Evolutionary conservation across 139 green algal species (phyloP).

Genomic region (Closterium sp.): DNA sequence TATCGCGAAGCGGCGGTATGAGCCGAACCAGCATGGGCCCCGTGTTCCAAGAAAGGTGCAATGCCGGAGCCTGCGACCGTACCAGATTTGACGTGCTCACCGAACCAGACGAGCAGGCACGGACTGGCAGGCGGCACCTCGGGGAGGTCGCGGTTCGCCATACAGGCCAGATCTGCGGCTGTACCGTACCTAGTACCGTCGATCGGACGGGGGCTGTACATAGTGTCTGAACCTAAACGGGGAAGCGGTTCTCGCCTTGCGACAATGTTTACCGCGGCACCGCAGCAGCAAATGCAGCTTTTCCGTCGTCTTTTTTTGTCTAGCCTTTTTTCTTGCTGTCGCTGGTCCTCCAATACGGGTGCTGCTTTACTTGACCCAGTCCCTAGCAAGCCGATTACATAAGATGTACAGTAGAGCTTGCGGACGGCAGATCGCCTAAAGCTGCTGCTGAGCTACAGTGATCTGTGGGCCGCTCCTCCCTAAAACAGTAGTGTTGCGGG

Average conservation of each 20-base stretch:
- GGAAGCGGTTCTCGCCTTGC: not conserved
- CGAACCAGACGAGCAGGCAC: not conserved
- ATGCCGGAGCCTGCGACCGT: not conserved
- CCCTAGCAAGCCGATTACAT: not conserved
- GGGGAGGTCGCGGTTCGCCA: not conserved
- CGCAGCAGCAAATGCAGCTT: not conserved
- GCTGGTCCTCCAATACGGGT: not conserved
- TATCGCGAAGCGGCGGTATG: not conserved
- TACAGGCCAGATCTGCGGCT: not conserved
- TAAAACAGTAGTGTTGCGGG: too few species aligned
- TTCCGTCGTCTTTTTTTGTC: not conserved
- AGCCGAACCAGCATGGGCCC: too few species aligned
- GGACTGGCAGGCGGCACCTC: not conserved
- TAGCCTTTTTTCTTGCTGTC: not conserved
- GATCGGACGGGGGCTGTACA: too few species aligned
- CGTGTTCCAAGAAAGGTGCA: not conserved
- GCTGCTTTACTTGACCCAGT: not conserved
- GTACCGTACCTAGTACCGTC: too few species aligned
- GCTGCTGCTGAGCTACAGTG: too few species aligned
- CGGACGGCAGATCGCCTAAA: not conserved
- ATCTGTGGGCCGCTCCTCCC: too few species aligned
- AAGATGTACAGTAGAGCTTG: not conserved
- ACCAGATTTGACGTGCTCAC: not conserved
- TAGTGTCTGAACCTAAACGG: too few species aligned
- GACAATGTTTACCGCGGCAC: not conserved